phyloP scores from a whole-genome alignment of 352 stramenopile genomes.

The Phytophthora constricta region DNA sequence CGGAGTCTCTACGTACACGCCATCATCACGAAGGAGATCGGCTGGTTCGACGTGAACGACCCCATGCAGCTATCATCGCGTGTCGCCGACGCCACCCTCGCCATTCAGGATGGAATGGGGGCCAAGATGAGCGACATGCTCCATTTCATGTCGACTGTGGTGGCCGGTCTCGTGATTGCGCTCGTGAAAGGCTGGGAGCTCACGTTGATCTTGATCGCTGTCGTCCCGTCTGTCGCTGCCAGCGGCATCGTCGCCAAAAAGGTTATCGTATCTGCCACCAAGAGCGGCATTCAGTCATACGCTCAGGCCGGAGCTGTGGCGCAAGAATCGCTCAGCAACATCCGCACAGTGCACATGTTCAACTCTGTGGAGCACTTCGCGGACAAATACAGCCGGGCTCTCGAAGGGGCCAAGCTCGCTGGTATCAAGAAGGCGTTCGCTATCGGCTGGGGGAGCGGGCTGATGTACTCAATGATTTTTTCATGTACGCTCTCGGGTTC shows the following conservation, averaged over 20 bases:
- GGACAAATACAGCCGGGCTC: constrained; percentile 47
- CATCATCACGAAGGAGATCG: constrained; percentile 48
- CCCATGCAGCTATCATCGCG: constrained; percentile 43
- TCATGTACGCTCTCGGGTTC: constrained; percentile 63
- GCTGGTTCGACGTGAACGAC: constrained; percentile 32
- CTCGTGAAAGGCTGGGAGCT: constrained; percentile 64
- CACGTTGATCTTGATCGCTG: constrained; percentile 53
- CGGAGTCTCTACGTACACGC: constrained; percentile 37
- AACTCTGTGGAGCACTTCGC: constrained; percentile 47
- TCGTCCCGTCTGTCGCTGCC: constrained; percentile 52
- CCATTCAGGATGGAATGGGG: constrained; percentile 64
- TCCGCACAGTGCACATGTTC: constrained; percentile 72
- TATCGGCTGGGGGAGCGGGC: constrained; percentile 41
- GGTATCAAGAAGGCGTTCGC: constrained; percentile 49
- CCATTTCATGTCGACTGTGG: constrained; percentile 47
- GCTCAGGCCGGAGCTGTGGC: constrained; percentile 55
- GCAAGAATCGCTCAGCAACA: constrained; percentile 63
- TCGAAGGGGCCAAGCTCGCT: constrained; percentile 31
- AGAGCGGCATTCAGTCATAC: constrained; percentile 52
- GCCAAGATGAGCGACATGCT: constrained; percentile 49
- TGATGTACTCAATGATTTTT: constrained; percentile 48
- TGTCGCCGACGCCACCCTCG: constrained; percentile 43
- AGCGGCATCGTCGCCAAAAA: constrained; percentile 44
- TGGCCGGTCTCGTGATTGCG: constrained; percentile 55
- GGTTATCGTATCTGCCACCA: constrained; percentile 32